Evolutionary conservation across 495 filamentous ascomycete species (phyloP), one percentile per base, ranked within the genome.

Genomic region (Rhypophila decipiens): DNA sequence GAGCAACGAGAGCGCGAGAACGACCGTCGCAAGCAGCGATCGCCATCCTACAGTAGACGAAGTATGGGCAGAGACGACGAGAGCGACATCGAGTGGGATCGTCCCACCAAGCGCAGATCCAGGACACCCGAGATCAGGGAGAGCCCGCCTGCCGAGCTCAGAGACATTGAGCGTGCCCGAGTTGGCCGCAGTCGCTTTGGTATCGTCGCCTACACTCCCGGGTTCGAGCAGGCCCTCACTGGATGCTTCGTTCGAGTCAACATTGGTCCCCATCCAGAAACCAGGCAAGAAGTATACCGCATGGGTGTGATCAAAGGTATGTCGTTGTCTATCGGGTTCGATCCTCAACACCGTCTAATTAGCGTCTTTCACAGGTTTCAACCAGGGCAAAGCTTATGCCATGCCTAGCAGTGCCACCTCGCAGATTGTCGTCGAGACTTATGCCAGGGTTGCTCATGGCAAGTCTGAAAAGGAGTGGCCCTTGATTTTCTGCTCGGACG

Each of bases 181-280:
- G 74, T 98, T 48, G 87, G 90, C 18, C 79, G 94, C 27, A 80
- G 70, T 50, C 84, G 86, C 54, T 90, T 97, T 55, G 83, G 82
- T 4, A 78, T 87, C 57, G 83, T 95, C 35, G 94, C 87, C 70
- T 96, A 93, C 70, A 87, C 87, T 50, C 93, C 93, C 18, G 84
- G 83, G 10, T 95, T 99, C 46, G 84, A 90, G 15, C 75, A 88
- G 24, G 77, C 83, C 23, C 83, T 96, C 47, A 78, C 75, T 31
- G 78, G 77, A 39, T 93, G 88, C 66, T 96, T 84, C 63, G 81
- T 78, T 21, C 86, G 93, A 42, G 77, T 95, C 60, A 87, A 80
- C 49, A 76, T 94, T 52, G 88, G 88, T 19, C 71, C 80, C 13
- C 81, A 90, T 55, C 69, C 73, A 19, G 72, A 81, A 11, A 88